A percentile compares a stretch with the other conserved stretches of the same genome.
phyloP scores from a whole-genome alignment of 1,284 basidiomycete species.

The Cryptococcus floricola region DNA sequence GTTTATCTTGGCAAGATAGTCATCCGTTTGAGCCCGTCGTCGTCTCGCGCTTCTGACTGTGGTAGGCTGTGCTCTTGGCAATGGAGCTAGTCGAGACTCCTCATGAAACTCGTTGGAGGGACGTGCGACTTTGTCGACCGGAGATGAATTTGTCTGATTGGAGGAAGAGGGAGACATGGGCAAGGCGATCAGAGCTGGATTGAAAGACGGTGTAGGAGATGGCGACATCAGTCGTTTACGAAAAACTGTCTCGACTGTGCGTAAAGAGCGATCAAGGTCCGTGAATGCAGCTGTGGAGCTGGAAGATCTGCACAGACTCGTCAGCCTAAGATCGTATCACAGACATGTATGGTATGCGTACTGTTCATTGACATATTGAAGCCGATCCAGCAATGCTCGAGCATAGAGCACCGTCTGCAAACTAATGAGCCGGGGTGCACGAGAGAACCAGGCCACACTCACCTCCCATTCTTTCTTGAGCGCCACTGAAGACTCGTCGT shows the following conservation, averaged over 20 bases:
- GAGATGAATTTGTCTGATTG: neutral
- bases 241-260: slow-evolving; percentile 13
- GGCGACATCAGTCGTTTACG: slow-evolving; percentile 8
- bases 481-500: slow-evolving; percentile 25
- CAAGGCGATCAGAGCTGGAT: slow-evolving; percentile 15
- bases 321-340: neutral
- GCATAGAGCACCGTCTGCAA: slow-evolving; percentile 40
- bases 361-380: slow-evolving; percentile 37
- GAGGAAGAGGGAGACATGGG: slow-evolving; percentile 5
- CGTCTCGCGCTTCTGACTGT: slow-evolving; percentile 8
- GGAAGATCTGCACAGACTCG: slow-evolving; percentile 19
- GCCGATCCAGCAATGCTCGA: slow-evolving; percentile 27
- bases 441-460: neutral
- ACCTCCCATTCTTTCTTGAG: slow-evolving; percentile 46
- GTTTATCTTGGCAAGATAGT: slow-evolving; percentile 31
- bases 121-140: neutral
- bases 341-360: slow-evolving; percentile 11
- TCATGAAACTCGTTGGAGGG: neutral
- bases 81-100: neutral
- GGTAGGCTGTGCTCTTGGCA: neutral
- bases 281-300: slow-evolving; percentile 15
- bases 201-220: slow-evolving; percentile 8
- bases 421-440: neutral
- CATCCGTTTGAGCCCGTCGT: slow-evolving; percentile 3
- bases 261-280: slow-evolving; percentile 17